Base-by-base conservation (phyloP, 176 grass and related monocot species). In the Zoysia pacifica region DNA sequence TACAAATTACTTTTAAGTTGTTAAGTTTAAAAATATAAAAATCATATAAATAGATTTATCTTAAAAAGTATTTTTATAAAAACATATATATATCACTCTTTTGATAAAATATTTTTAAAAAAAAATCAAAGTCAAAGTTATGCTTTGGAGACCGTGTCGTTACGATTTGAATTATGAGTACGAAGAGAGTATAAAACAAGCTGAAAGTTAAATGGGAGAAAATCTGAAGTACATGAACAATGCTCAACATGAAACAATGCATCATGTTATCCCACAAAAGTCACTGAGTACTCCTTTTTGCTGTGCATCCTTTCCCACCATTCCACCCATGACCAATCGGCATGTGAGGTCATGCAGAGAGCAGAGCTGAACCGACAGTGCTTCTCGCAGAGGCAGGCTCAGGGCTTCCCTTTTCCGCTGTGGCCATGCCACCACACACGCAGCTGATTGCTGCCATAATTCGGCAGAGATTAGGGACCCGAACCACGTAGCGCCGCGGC, bases 371-470 rank as follows among this genome's bases (percentile, higher is more conserved):
- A 41, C 9, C 46, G 65, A 62, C 59, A 62, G 59, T 36, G 59
- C 9, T 36, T 36, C 59, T 1, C 75, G 13, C 61, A 65, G 75
- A 65, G 18, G 55, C 55, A 58, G 55, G 55, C 51, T 15, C 10
- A 16, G 14, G 12, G 1, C 5, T 0, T 16, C 4, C 10, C 3
- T 37, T 63, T 54, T 74, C 65, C 12, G 18, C 70, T 65, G 36
- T 39, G 9, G 75, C 20, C 28, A 28, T 28, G 28, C 28, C 28
- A 28, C 28, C 79, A 56, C 80, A 62, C 70, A 84, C 64, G 70
- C 58, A 10, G 19, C 19, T 35, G 81, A 75, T 88, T 88, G 81
- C 70, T 53, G 69, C 58, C 81, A 84, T 80, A 45, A 88, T 84
- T 69, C 70, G 47, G 54, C 81, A 40, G 9, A 80, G 70, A 75